phyloP scores from a whole-genome alignment of 1,284 basidiomycete genomes.

The Nidula niveotomentosa region DNA sequence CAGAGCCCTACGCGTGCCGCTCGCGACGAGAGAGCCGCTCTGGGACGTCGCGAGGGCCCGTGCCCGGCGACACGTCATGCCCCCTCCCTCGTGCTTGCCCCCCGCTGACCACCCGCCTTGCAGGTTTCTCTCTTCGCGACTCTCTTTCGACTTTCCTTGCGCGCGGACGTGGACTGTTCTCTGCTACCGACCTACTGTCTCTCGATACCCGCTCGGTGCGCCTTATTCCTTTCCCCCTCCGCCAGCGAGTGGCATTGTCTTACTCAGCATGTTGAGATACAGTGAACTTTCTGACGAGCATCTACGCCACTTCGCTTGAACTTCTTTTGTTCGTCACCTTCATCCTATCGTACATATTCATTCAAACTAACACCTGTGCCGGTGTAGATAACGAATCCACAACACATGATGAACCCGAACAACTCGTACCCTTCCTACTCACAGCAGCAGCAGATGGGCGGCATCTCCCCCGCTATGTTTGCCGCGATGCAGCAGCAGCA shows the following conservation, averaged over 20 bases:
- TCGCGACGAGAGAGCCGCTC: neutral
- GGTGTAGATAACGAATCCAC: neutral
- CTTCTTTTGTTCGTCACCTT: too few species aligned
- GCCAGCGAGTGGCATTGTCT: too few species aligned
- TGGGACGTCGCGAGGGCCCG: neutral
- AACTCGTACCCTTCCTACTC: constrained; percentile 13
- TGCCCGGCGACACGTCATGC: neutral
- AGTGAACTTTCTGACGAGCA: too few species aligned
- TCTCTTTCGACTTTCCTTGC: neutral
- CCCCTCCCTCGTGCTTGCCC: too few species aligned
- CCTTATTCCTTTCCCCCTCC: neutral
- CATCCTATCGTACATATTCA: neutral
- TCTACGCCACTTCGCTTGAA: too few species aligned
- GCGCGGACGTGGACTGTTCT: neutral
- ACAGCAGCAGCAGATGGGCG: neutral
- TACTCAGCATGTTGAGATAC: too few species aligned
- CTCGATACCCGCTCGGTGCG: neutral
- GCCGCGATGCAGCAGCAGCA: constrained; percentile 24
- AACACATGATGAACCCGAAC: constrained; percentile 6
- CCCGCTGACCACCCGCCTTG: neutral
- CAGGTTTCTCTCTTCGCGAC: neutral
- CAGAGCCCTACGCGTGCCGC: neutral
- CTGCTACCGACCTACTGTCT: neutral
- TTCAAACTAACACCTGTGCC: neutral
- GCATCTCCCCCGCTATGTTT: constrained; percentile 33